These are phyloP conservation scores for Claviceps pazoutovae DNA, from an alignment of 2,329 filamentous ascomycete genomes.

Conservation along the genomic window DNA sequence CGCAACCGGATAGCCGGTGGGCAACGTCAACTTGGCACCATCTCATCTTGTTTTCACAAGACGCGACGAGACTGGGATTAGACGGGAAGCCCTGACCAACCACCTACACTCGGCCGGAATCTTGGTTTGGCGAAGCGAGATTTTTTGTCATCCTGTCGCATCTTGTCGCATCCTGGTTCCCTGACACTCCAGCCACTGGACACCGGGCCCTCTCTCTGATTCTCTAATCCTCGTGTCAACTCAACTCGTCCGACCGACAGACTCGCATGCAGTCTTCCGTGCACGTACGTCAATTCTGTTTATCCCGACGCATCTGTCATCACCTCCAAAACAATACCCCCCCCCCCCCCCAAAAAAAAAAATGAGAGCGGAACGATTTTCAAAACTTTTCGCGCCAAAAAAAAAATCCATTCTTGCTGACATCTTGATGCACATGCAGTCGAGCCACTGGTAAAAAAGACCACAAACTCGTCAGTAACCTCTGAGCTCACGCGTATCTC, in stretches of 20 bases:
- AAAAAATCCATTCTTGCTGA: background rate
- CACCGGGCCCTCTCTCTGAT: background rate
- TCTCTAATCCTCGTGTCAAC: background rate
- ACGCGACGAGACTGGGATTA: background rate
- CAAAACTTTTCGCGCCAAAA: background rate
- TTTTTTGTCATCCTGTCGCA: constrained; percentile 7
- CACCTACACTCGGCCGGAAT: constrained; percentile 2
- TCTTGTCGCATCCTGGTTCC: constrained; percentile 4
- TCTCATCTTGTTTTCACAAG: constrained; percentile 3
- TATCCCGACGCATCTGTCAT: background rate
- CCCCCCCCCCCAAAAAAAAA: too few species aligned
- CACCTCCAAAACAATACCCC: too few species aligned
- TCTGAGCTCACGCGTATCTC: constrained; percentile 4
- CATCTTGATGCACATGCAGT: background rate
- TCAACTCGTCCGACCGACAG: background rate
- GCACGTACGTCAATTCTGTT: background rate
- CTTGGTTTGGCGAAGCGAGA: constrained; percentile 7
- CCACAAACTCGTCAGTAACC: background rate
- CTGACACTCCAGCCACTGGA: background rate
- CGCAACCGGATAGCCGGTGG: constrained; percentile 11
- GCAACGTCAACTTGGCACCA: constrained; percentile 9
- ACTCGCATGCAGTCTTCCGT: constrained; percentile 1
- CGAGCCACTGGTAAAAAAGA: background rate
- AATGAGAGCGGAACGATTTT: too few species aligned
- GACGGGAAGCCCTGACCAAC: constrained; percentile 4